Evolutionary conservation across 257 asterid species (phyloP).

Genomic region (Handroanthus guayacan): DNA sequence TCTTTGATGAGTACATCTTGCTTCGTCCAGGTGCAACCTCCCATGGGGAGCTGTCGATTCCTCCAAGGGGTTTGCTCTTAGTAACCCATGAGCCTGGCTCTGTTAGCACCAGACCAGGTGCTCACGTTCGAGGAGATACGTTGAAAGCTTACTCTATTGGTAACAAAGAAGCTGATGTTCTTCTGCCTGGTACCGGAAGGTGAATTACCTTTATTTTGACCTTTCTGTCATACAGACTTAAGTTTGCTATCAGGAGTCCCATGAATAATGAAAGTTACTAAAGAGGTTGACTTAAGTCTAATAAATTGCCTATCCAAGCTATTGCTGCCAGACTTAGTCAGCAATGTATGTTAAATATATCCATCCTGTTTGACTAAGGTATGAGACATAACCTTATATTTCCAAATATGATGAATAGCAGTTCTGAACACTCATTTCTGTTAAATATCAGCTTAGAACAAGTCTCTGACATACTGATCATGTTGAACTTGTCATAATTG

Average conservation of each 20-base stretch:
- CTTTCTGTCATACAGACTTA: background rate
- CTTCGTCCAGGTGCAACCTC: constrained; percentile 43
- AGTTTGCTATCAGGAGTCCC: background rate
- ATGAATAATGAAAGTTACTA: background rate
- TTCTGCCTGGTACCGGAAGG: constrained; percentile 62
- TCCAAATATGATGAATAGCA: too few relatives aligned
- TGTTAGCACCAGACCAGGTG: constrained; percentile 49
- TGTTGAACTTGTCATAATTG: too few relatives aligned
- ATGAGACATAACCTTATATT: too few relatives aligned
- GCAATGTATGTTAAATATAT: too few relatives aligned
- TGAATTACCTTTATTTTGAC: constrained; percentile 18
- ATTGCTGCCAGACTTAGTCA: background rate
- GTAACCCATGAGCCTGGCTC: constrained; percentile 56
- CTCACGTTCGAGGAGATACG: constrained; percentile 52
- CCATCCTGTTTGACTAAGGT: too few relatives aligned
- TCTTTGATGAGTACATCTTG: constrained; percentile 9
- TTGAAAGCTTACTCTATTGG: constrained; percentile 58
- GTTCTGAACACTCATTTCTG: too few relatives aligned
- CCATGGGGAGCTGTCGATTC: constrained; percentile 47
- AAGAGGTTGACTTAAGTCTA: background rate
- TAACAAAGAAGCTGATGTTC: constrained; percentile 50
- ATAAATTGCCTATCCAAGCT: background rate
- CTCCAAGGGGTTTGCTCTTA: constrained; percentile 53
- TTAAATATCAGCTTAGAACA: too few relatives aligned
- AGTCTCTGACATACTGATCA: too few relatives aligned